These are phyloP conservation scores for Setaria italica DNA, from an alignment of 202 grass and related monocot genomes.

Conservation along the genomic window DNA sequence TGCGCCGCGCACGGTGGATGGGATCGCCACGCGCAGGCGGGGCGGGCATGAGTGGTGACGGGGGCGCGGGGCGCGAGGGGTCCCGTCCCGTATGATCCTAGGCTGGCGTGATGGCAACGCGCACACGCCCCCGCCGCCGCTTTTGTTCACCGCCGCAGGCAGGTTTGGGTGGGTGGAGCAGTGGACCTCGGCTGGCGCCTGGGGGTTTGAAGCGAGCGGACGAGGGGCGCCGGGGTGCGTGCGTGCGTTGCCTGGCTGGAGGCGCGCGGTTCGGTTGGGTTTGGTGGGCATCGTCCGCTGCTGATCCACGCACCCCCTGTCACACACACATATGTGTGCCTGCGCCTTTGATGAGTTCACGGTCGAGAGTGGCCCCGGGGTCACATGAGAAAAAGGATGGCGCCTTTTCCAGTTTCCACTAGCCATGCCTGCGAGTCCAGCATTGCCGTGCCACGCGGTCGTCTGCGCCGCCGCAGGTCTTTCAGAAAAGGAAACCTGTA, in stretches of 20 bases:
- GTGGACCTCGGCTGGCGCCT: not conserved
- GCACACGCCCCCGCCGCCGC: not conserved
- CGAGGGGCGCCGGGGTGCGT: not conserved
- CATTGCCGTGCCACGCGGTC: not conserved
- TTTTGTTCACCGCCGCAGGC: constrained; percentile 25
- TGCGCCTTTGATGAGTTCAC: not conserved
- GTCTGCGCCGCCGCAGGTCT: not conserved
- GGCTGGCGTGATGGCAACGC: constrained; percentile 10
- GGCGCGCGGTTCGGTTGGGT: not conserved
- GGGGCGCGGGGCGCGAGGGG: too few species aligned
- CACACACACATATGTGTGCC: not conserved
- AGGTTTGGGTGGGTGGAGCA: constrained; percentile 15
- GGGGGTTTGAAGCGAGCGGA: not conserved
- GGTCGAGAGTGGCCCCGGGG: not conserved
- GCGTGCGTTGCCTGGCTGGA: not conserved
- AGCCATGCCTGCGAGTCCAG: not conserved
- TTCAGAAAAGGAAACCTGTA: not conserved
- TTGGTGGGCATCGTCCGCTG: not conserved
- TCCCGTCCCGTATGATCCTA: not conserved
- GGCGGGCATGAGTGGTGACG: not conserved
- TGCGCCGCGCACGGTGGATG: too few species aligned
- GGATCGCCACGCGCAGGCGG: too few species aligned
- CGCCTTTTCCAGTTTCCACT: not conserved
- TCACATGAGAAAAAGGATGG: not conserved
- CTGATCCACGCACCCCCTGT: not conserved